Evolutionary conservation across 2,329 filamentous ascomycete genomes (phyloP), one percentile per base, ranked within the genome.

Genomic region (Arachnomyces sp.): DNA sequence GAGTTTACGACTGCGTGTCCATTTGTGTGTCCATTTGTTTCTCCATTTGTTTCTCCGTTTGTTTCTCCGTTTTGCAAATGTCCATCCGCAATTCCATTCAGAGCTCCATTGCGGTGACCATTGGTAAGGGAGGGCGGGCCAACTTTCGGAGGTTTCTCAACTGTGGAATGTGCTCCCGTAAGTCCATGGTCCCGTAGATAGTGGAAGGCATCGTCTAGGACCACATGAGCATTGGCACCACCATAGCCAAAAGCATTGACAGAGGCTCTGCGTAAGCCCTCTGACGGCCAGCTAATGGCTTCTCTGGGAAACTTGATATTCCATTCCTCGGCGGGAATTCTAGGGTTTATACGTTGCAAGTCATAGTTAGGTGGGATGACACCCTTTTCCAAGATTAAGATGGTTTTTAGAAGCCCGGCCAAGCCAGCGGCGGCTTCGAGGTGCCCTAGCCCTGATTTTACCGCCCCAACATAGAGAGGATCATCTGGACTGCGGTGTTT

Each of bases 391-490:
- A 61, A 39, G 4, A 46, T 42, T 13, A 60, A 40, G 3, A 55
- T 44, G 3, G 46, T 44, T 40, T 62, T 62, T 21, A 60, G 48
- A 14, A 63, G 14, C 9, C 46, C 41, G 1, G 56, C 41, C 3
- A 62, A 36, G 15, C 49, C 58, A 28, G 49, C 50, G 2, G 51
- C 46, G 1, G 50, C 48, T 43, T 62, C 59, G 2, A 47, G 40
- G 44, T 63, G 60, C 6, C 60, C 60, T 3, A 62, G 36, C n/a
- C 55, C 57, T 4, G 51, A 41, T 42, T 61, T 62, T 6, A 53
- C 36, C 6, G 45, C 43, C 8, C 58, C 57, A 13, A 59, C 49
- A 13, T 31, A 32, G 11, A 42, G 28, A 11, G 30, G 38, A 11
- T 39, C 30, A 28, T 25, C 17, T 17, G 34, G 36, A 14, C 16